Conservation (phyloP, 805 yeast genomes). For the Tetrapisispora phaffii region DNA sequence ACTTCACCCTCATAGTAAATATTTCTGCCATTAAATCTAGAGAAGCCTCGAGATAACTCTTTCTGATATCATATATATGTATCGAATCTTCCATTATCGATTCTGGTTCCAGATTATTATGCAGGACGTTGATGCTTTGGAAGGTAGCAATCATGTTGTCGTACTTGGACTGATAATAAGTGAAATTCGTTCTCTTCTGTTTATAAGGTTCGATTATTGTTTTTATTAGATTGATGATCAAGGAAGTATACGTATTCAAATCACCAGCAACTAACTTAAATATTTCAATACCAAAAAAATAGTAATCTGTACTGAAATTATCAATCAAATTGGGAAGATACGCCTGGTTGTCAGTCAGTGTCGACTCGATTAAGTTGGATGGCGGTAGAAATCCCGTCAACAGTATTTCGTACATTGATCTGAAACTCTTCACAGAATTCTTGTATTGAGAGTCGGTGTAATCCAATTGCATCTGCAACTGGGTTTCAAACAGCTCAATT, state of each 20-base stretch:
- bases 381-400: slow-evolving; percentile 39
- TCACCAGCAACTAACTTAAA: slow-evolving; percentile 10
- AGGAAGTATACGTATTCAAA: slow-evolving; percentile 9
- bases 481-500: slow-evolving; percentile 48
- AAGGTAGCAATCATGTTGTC: slow-evolving; percentile 49
- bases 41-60: slow-evolving; percentile 51
- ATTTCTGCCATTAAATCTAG: slow-evolving; percentile 45
- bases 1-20: slow-evolving; percentile 22
- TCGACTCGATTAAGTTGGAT: slow-evolving; percentile 42
- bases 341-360: slow-evolving; percentile 59
- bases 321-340: slow-evolving; percentile 34
- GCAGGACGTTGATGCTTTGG: slow-evolving; percentile 37
- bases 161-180: slow-evolving; percentile 51
- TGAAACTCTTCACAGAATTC: slow-evolving; percentile 37
- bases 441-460: slow-evolving; percentile 35
- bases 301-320: slow-evolving; percentile 13
- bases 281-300: slow-evolving; percentile 10
- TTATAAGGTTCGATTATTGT: slow-evolving; percentile 44
- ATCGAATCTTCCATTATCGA: slow-evolving; percentile 61
- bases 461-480: slow-evolving; percentile 46
- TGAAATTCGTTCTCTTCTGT: slow-evolving; percentile 48
- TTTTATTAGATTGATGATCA: slow-evolving; percentile 9
- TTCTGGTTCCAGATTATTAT: slow-evolving; percentile 41
- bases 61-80: slow-evolving; percentile 57
- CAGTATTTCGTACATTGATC: slow-evolving; percentile 34